Conservation (phyloP, 495 filamentous ascomycete genomes). For the Daldinia concentrica region DNA sequence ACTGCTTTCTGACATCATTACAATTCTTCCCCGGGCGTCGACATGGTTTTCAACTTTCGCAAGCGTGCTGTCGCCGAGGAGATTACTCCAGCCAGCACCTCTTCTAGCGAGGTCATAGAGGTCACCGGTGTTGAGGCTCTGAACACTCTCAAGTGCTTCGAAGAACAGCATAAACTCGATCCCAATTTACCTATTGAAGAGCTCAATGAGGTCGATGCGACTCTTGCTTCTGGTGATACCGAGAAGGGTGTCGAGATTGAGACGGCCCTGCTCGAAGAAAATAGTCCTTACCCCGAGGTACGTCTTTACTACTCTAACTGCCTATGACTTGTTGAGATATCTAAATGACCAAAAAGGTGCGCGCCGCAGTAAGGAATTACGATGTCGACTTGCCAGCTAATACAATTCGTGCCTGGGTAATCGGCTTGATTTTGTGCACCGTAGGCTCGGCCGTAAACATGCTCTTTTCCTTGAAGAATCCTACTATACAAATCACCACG, state of each 20-base stretch:
- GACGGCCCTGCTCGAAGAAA: constrained; percentile 66
- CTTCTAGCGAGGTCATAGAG: constrained; percentile 34
- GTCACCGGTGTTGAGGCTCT: constrained; percentile 44
- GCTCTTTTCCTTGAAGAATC: constrained; percentile 73
- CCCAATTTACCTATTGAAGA: constrained; percentile 73
- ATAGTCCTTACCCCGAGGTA: constrained; percentile 77
- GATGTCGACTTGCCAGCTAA: constrained; percentile 75
- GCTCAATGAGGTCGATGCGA: constrained; percentile 67
- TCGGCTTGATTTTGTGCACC: constrained; percentile 70
- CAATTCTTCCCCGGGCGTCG: neutral
- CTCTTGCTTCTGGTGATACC: constrained; percentile 62
- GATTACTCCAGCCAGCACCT: constrained; percentile 36
- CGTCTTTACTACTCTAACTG: constrained; percentile 39
- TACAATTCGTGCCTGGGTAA: constrained; percentile 76
- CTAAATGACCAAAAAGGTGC: constrained; percentile 58
- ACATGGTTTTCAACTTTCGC: constrained; percentile 44
- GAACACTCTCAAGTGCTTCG: constrained; percentile 57
- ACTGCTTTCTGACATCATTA: constrained; percentile 7
- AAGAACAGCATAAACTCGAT: constrained; percentile 72
- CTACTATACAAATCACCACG: constrained; percentile 70
- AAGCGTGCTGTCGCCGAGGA: constrained; percentile 40
- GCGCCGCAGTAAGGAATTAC: constrained; percentile 66
- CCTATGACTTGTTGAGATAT: constrained; percentile 44
- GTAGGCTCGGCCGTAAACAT: constrained; percentile 73
- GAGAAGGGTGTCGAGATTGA: constrained; percentile 64